phyloP scores from a whole-genome alignment of 345 rosid genomes.

The Conringia planisiliqua region DNA sequence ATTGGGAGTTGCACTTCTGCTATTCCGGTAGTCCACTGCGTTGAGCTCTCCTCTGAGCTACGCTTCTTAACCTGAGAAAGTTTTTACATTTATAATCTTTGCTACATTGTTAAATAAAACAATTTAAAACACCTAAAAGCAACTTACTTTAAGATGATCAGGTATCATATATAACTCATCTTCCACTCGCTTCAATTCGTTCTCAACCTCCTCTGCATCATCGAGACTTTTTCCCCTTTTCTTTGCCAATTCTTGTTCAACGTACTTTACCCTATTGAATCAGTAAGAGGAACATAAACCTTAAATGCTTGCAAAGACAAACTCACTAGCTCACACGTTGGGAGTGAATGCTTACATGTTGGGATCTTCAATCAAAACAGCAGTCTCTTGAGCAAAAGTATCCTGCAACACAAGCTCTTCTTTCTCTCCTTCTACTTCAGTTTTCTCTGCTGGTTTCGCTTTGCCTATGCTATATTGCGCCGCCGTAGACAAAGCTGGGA shows the following conservation, averaged over 20 bases:
- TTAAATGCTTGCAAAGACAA: neutral
- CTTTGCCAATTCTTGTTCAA: slow-evolving; percentile 93
- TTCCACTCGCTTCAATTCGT: slow-evolving; percentile 67
- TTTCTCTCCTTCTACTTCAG: slow-evolving; percentile 85
- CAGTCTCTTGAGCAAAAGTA: slow-evolving; percentile 97
- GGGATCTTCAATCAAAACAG: slow-evolving; percentile 91
- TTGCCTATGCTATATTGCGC: slow-evolving; percentile 37
- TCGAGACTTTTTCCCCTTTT: slow-evolving; percentile 62
- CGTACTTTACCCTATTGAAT: slow-evolving; percentile 59
- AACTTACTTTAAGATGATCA: slow-evolving; percentile 86
- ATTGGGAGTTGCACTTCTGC: slow-evolving; percentile 97
- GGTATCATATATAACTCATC: slow-evolving; percentile 90
- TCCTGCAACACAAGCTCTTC: slow-evolving; percentile 97
- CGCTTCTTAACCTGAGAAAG: slow-evolving; percentile 70
- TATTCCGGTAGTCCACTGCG: slow-evolving; percentile 99
- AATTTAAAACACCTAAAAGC: neutral
- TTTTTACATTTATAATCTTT: neutral
- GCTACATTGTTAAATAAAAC: neutral
- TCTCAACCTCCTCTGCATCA: slow-evolving; percentile 50
- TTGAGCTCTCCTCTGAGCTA: slow-evolving; percentile 93
- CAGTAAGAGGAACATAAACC: neutral
- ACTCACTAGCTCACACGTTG: neutral
- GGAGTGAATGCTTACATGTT: slow-evolving; percentile 42
- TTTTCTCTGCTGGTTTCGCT: slow-evolving; percentile 50
- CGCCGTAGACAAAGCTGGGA: slow-evolving; percentile 53